phyloP scores from a whole-genome alignment of 441 rosid genomes.

The Euphorbia celastroides region DNA sequence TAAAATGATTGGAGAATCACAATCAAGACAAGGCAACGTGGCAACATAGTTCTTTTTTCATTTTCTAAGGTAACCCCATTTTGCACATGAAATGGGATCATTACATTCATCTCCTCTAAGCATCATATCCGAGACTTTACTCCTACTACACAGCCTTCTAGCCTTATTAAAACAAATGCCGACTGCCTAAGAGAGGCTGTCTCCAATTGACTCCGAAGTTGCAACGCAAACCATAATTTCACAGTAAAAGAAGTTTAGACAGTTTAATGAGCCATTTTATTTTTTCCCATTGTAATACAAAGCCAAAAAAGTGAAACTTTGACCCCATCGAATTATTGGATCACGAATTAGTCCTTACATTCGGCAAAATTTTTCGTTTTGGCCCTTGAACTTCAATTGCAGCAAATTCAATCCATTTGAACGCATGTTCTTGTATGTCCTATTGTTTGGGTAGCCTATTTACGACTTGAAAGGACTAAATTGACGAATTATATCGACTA shows the following conservation, averaged over 20 bases:
- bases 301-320: no score
- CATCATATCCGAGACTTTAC: background rate
- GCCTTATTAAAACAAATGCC: background rate
- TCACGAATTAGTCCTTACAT: no score
- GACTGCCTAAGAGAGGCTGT: no score
- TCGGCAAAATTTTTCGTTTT: no score
- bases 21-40: slow-evolving; percentile 16
- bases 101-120: slow-evolving; percentile 17
- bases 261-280: no score
- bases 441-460: no score
- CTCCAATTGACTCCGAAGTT: no score
- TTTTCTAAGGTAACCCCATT: slow-evolving; percentile 16
- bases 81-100: slow-evolving; percentile 21
- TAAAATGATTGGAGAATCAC: slow-evolving; percentile 14
- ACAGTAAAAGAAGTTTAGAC: no score
- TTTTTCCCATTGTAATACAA: no score
- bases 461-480: background rate
- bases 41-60: slow-evolving; percentile 8
- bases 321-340: no score
- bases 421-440: background rate
- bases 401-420: background rate
- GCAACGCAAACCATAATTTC: no score
- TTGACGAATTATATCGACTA: background rate
- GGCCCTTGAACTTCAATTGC: background rate
- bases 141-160: background rate